Conservation (phyloP, 2,329 filamentous ascomycete genomes). For the Neocatenulostroma microsporum region DNA sequence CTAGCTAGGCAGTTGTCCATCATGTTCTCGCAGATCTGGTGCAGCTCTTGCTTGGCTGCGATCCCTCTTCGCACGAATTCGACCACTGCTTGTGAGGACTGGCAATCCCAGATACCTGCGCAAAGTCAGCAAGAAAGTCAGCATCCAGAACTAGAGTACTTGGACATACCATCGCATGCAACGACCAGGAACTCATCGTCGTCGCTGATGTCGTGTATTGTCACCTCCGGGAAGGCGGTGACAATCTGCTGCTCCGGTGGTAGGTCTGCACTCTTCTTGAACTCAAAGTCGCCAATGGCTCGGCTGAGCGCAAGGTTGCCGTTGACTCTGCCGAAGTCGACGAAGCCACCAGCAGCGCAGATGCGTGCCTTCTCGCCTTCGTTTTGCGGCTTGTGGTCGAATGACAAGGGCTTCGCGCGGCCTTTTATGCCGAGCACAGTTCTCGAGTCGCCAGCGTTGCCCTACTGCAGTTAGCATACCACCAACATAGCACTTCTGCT, state of each 20-base stretch:
- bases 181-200: conserved; percentile 95
- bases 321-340: conserved; percentile 97
- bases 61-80: conserved; percentile 97
- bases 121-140: conserved; percentile 12
- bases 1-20: conserved; percentile 99
- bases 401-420: conserved; percentile 93
- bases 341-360: conserved; percentile 89
- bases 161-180: conserved; percentile 73
- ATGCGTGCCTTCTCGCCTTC: conserved; percentile 97
- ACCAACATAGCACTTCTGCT: background rate
- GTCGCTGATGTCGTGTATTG: conserved; percentile 77
- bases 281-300: conserved; percentile 98
- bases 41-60: conserved; percentile 87
- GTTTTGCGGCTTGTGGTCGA: conserved; percentile 98
- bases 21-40: conserved; percentile 98
- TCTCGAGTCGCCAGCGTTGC: conserved; percentile 93
- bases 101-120: conserved; percentile 97
- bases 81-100: conserved; percentile 93
- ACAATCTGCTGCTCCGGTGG: conserved; percentile 98
- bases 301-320: conserved; percentile 94
- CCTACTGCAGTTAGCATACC: conserved; percentile 52
- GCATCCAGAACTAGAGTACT: background rate
- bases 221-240: conserved; percentile 91
- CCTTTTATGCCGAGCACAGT: conserved; percentile 94
- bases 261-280: conserved; percentile 97